A percentile compares a stretch with the other conserved stretches of the same genome.
These are phyloP conservation scores for Neurospora sublineolata DNA, from an alignment of 495 filamentous ascomycete species.

Conservation along the genomic window DNA sequence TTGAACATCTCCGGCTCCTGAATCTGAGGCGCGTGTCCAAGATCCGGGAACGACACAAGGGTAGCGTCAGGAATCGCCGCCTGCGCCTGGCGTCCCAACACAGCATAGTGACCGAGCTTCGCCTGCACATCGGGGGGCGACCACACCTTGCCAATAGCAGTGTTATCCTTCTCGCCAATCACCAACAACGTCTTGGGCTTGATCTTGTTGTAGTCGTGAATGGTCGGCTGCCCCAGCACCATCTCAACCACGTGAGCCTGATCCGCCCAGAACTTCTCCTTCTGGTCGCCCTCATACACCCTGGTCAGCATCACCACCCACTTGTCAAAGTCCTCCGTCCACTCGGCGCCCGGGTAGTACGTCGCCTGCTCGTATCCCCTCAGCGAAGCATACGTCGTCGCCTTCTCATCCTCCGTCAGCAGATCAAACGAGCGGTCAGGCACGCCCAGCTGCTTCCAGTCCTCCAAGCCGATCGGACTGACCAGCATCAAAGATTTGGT, in stretches of 20 bases:
- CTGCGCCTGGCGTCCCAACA: slow-evolving; percentile 29
- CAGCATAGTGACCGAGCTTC: slow-evolving; percentile 28
- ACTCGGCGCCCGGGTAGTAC: slow-evolving; percentile 28
- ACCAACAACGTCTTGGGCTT: slow-evolving; percentile 25
- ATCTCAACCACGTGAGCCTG: slow-evolving; percentile 32
- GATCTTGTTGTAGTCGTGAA: slow-evolving; percentile 31
- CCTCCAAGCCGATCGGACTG: slow-evolving; percentile 33
- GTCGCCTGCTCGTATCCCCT: slow-evolving; percentile 31
- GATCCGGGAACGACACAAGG: slow-evolving; percentile 26
- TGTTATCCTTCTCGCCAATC: slow-evolving; percentile 31
- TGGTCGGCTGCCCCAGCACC: slow-evolving; percentile 31
- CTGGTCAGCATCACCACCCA: slow-evolving; percentile 37
- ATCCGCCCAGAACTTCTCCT: slow-evolving; percentile 19
- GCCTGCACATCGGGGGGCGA: slow-evolving; percentile 29
- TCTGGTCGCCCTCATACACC: slow-evolving; percentile 28
- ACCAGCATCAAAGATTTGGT: slow-evolving; percentile 21
- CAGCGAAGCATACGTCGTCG: slow-evolving; percentile 26
- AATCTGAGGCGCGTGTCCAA: slow-evolving; percentile 37
- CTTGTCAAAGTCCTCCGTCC: slow-evolving; percentile 27
- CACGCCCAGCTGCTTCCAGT: slow-evolving; percentile 33
- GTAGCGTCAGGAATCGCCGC: slow-evolving; percentile 28
- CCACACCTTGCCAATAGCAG: slow-evolving; percentile 36
- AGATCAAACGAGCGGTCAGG: slow-evolving; percentile 26
- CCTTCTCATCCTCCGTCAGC: slow-evolving; percentile 16
- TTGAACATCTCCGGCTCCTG: slow-evolving; percentile 27